Evolutionary conservation across 768 basidiomycete species (phyloP), one percentile per base, ranked within the genome.

Genomic region (Termitomyces sp.): DNA sequence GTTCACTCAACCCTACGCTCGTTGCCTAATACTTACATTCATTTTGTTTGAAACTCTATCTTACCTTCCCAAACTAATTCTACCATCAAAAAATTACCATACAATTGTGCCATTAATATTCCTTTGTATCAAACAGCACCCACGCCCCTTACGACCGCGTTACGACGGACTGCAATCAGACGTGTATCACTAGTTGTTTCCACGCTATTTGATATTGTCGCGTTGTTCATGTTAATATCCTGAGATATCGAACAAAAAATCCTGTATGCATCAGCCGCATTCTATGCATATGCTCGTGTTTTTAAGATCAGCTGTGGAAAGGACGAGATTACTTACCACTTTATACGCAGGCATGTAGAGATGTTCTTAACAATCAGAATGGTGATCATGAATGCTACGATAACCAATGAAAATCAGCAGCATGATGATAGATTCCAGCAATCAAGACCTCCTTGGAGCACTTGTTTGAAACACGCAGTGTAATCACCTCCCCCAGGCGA

Each of bases 341-440:
- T 55, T 57, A 56, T 61, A 63, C 4, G 30, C 59, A 48, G 59
- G 59, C 26, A 57, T 66, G 22, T 13, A 9, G 35, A 14, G 38
- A 28, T 8, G 18, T 41, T 30, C 18, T 30, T 9, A 14, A 28
- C 35, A 52, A 36, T 35, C 26, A 50, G 22, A 45, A 33, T 16
- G 2, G 14, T 36, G 14, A 16, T 16, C 14, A 36, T 16, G 36
- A 16, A 36, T 26, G 4, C 26, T 26, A 26, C 26, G 26, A 26
- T 68, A 6, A 53, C 58, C 68, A 71, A 70, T 67, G 65, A 45
- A 64, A 71, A 56, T 70, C 68, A 22, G 68, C 70, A 40, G 65
- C 56, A 62, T 66, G 47, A 48, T 9, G 20, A 56, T n/a, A 22
- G 40, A 24, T 22, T n/a, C 5, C 26, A 22, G 6, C 28, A 30